phyloP scores from a whole-genome alignment of 148 eudicot genomes.

The Nyssa sinensis region DNA sequence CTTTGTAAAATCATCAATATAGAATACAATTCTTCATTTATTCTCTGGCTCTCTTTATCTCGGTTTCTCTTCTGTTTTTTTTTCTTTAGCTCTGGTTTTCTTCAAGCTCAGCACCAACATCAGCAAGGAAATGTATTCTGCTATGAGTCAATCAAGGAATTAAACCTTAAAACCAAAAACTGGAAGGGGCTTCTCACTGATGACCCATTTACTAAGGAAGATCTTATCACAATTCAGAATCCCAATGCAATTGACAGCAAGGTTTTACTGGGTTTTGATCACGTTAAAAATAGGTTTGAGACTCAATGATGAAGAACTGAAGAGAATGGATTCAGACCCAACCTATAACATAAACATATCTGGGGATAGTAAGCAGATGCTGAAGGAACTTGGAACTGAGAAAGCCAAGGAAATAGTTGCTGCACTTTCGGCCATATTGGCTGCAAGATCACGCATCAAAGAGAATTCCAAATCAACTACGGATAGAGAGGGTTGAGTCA shows the following conservation, averaged over 20 bases:
- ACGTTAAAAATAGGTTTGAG: constrained; percentile 80
- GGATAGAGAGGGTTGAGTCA: constrained; percentile 46
- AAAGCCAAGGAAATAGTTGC: constrained; percentile 80
- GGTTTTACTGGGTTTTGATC: constrained; percentile 82
- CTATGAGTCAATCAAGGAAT: constrained; percentile 84
- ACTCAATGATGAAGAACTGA: constrained; percentile 86
- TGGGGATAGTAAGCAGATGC: constrained; percentile 96
- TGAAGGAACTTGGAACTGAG: constrained; percentile 94
- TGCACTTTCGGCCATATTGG: constrained; percentile 71
- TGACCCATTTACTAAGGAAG: constrained; percentile 79
- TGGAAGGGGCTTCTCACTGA: constrained; percentile 99
- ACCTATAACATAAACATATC: constrained; percentile 76
- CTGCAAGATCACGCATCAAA: constrained; percentile 81
- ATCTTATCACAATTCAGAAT: constrained; percentile 94
- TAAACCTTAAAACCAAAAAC: constrained; percentile 87
- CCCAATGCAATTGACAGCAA: constrained; percentile 79
- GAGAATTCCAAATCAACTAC: constrained; percentile 48
- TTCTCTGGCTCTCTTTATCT: too few species aligned
- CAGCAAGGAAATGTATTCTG: too few species aligned
- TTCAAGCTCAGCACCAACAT: too few species aligned
- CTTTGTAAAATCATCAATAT: too few species aligned
- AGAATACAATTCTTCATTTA: too few species aligned
- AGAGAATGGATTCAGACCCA: constrained; percentile 82
- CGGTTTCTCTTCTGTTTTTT: too few species aligned
- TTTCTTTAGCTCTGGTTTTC: too few species aligned